These are phyloP conservation scores for Magnolia sinica DNA, from an alignment of 164 flowering plant species.

Conservation along the genomic window DNA sequence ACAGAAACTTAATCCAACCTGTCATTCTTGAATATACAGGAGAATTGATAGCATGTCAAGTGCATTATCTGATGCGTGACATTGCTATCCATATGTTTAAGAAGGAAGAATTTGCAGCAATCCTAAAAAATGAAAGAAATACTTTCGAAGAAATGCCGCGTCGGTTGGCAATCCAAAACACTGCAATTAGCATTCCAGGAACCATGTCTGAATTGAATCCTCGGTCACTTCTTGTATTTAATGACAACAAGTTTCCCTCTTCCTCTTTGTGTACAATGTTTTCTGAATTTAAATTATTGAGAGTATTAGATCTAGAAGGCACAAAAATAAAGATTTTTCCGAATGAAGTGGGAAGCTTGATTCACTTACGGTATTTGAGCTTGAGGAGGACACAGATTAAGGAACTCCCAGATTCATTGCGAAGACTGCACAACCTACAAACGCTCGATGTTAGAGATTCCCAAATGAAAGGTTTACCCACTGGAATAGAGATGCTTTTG, in stretches of 20 bases:
- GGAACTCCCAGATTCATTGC: conserved; percentile 35
- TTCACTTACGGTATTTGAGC: conserved; percentile 26
- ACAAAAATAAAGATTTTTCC: neutral
- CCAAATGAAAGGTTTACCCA: conserved; percentile 23
- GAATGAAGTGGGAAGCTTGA: conserved; percentile 12
- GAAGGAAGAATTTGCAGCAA: conserved; percentile 3
- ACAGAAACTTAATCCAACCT: conserved; percentile 12
- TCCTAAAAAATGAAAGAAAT: neutral
- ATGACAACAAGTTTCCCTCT: neutral
- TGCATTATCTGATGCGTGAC: conserved; percentile 21
- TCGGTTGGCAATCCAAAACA: conserved; percentile 3
- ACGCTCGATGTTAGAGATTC: conserved; percentile 37
- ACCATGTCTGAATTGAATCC: neutral
- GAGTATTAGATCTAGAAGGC: neutral
- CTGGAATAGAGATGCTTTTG: conserved; percentile 17
- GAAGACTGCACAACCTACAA: conserved; percentile 31
- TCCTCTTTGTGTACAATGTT: neutral
- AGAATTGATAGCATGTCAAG: neutral
- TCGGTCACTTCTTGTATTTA: neutral
- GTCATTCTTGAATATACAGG: neutral
- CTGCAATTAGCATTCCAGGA: neutral
- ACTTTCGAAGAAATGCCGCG: neutral
- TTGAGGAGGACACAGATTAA: neutral
- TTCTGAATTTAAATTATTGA: neutral
- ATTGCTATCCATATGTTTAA: conserved; percentile 4